These are phyloP conservation scores for Fonsecaea monophora DNA, from an alignment of 2,329 filamentous ascomycete species.

Conservation along the genomic window DNA sequence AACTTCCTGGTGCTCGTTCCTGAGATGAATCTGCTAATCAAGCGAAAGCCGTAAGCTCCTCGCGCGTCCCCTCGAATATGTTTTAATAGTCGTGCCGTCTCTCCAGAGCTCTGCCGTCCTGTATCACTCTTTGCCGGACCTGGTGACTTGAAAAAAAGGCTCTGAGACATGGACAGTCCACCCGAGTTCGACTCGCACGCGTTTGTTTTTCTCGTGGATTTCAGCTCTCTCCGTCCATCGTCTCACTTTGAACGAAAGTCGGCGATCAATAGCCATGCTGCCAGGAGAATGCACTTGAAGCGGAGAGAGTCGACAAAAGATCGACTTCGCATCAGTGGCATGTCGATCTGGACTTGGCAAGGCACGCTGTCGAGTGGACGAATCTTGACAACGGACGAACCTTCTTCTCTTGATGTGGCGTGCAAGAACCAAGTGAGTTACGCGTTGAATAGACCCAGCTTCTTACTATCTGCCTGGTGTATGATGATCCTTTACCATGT, in stretches of 20 bases:
- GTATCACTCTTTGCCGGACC: not conserved
- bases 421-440: not conserved
- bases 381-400: not conserved
- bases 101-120: not conserved
- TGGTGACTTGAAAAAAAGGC: not conserved
- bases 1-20: not conserved
- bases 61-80: too few species aligned
- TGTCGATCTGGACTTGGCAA: not conserved
- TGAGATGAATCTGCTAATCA: too few species aligned
- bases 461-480: not conserved
- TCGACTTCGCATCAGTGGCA: not conserved
- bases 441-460: not conserved
- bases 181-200: not conserved
- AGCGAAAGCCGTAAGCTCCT: too few species aligned
- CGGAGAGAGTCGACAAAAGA: not conserved
- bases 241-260: conserved; percentile 4
- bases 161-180: not conserved
- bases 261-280: conserved; percentile 12
- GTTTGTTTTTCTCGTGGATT: conserved; percentile 7
- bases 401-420: not conserved
- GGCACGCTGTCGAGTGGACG: not conserved
- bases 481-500: not conserved
- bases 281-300: conserved; percentile 12
- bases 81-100: too few species aligned
- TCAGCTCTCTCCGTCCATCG: not conserved